phyloP scores from a whole-genome alignment of 2,329 filamentous ascomycete species.

The Fusarium newnesense region DNA sequence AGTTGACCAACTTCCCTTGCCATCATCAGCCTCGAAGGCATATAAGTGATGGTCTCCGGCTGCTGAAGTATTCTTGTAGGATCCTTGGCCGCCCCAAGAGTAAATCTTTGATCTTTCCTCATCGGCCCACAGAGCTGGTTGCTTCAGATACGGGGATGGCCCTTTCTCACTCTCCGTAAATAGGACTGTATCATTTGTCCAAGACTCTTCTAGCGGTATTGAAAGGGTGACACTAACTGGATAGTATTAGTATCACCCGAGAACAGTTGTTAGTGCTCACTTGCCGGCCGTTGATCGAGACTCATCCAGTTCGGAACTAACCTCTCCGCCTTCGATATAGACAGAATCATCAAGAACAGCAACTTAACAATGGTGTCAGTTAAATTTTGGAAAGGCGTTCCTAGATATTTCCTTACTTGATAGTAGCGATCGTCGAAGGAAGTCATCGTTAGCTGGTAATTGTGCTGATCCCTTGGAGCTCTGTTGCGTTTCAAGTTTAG shows the following conservation, averaged over 20 bases:
- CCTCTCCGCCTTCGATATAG: not conserved
- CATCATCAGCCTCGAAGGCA: not conserved
- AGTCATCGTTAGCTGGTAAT: not conserved
- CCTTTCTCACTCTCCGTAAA: not conserved
- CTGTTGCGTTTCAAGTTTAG: not conserved
- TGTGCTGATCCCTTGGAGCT: not conserved
- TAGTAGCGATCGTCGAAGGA: not conserved
- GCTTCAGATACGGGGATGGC: not conserved
- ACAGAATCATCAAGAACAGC: not conserved
- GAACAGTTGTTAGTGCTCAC: no score
- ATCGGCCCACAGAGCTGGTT: not conserved
- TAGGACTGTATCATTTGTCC: not conserved
- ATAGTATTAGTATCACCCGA: not conserved
- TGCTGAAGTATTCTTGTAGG: not conserved
- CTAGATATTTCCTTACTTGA: not conserved
- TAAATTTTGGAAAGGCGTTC: rapidly evolving
- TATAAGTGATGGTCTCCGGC: not conserved
- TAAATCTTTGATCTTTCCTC: not conserved
- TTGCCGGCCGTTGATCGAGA: not conserved
- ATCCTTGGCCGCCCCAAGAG: not conserved
- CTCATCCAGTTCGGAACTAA: not conserved
- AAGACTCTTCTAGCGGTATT: not conserved
- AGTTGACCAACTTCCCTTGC: not conserved
- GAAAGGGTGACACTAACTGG: not conserved
- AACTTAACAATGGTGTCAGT: not conserved